Evolutionary conservation across 208 protist species (phyloP).

Genomic region (Acanthamoeba sp.): DNA sequence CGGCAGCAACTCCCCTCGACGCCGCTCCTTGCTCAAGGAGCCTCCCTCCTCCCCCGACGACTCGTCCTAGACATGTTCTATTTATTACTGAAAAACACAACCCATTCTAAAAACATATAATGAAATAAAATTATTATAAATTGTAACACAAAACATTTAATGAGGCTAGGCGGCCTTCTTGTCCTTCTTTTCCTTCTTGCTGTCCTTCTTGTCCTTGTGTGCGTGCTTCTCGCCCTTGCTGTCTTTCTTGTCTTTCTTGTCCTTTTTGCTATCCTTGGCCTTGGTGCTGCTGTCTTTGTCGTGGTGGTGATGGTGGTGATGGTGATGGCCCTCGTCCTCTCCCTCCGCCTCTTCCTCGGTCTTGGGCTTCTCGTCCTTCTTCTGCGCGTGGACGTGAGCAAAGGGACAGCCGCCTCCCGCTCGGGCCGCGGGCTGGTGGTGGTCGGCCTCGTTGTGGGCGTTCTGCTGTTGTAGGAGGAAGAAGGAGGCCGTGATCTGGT

Average conservation of each 20-base stretch:
- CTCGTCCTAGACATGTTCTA: no score
- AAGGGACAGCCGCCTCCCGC: constrained; percentile 10
- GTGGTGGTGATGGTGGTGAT: neutral
- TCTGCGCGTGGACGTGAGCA: neutral
- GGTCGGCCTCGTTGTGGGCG: neutral
- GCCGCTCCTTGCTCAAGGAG: neutral
- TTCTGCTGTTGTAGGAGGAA: constrained; percentile 24
- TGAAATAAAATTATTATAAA: no score
- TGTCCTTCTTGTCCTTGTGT: neutral
- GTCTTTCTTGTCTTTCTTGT: neutral
- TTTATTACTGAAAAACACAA: no score
- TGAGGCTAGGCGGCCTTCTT: no score
- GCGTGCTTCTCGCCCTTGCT: no score
- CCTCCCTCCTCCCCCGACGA: neutral
- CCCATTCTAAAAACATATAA: no score
- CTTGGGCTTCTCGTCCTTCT: neutral
- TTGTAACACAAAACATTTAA: no score
- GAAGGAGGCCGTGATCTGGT: constrained; percentile 44
- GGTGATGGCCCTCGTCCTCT: neutral
- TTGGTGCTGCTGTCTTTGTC: neutral
- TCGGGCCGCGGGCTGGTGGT: neutral
- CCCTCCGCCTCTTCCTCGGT: neutral
- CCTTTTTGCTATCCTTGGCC: neutral
- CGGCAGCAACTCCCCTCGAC: neutral
- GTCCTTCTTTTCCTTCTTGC: no score